Conservation (phyloP, 2,329 filamentous ascomycete genomes). For the Alternaria sp. region DNA sequence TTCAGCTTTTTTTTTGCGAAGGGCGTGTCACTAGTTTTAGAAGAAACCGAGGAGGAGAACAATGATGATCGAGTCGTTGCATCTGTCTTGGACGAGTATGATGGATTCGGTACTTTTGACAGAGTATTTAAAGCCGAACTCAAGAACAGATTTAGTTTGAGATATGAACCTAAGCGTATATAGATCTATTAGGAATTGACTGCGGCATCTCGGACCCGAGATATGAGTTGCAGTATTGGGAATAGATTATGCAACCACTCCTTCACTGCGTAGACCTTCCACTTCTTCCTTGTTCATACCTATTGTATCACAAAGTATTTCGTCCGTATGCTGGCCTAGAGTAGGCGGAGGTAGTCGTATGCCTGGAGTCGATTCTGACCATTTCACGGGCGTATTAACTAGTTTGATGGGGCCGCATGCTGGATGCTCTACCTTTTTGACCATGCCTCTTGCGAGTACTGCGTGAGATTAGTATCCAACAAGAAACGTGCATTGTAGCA, state of each 20-base stretch:
- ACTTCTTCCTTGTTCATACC: slow-evolving; percentile 47
- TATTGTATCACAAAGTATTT: slow-evolving; percentile 45
- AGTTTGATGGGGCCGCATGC: slow-evolving; percentile 85
- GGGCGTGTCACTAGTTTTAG: no score
- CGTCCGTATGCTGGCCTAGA: slow-evolving; percentile 63
- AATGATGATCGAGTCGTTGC: no score
- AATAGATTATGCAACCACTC: slow-evolving; percentile 45
- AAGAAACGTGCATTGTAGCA: not conserved
- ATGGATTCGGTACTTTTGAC: not conserved
- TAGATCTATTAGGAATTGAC: not conserved
- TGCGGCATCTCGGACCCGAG: not conserved
- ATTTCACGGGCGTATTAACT: slow-evolving; percentile 94
- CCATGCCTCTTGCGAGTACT: slow-evolving; percentile 83
- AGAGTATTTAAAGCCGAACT: not conserved
- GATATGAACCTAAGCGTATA: not conserved
- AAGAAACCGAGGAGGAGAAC: no score
- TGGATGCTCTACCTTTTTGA: slow-evolving; percentile 84
- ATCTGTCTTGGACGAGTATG: no score
- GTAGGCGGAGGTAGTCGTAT: slow-evolving; percentile 82
- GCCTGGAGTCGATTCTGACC: slow-evolving; percentile 79
- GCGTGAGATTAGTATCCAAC: slow-evolving; percentile 16
- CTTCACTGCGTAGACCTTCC: slow-evolving; percentile 42
- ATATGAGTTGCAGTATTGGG: not conserved
- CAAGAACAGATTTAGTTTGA: not conserved
- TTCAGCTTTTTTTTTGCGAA: no score